Base-by-base conservation (phyloP, 2,329 filamentous ascomycete genomes). In the Hymenoscyphus infarciens region DNA sequence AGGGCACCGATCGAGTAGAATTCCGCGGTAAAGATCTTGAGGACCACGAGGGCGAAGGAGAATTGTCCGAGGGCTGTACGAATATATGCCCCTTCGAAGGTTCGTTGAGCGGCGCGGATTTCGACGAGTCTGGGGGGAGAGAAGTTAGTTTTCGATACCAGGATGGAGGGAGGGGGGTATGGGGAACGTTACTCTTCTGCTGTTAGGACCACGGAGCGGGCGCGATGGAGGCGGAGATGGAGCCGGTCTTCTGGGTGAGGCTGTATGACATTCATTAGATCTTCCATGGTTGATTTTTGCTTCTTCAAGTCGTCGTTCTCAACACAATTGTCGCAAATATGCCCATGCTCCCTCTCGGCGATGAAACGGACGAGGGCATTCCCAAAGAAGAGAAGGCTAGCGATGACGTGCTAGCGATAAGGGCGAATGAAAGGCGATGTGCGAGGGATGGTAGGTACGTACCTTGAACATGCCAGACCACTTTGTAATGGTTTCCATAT, bases 1-100 rank as follows among this genome's bases (percentile, higher is more conserved):
- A 99, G 82, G 6, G 95, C 95, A n/a, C 95, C 95, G 66, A 97
- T 97, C 69, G 89, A 87, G 78, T 98, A 98, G 80, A 99, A 98
- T 74, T 98, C 95, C 59, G 88, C 85, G 8, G 92, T 97, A 79
- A 99, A 98, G 76, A 99, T 96, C 79, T 96, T 97, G 69, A 97
- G 86, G 59, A 99, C 91, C 66, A 99, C 88, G 57, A 99, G 87
- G 22, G 94, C 88, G 76, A 99, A 98, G 62, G 90, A 94, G 80
- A 98, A 98, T 73, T 98, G 93, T 2, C 91, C 91, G 22, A 99
- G 85, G 2, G 94, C 93, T 0, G 95, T 99, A 65, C 95, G 90
- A 73, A 97, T 89, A 77, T 98, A 99, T 25, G 95, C 95, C 25
- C 95, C 95, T 77, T 99, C 95, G 71, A 98, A 99, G 1, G 95